Conservation (phyloP, 2,329 filamentous ascomycete species). For the Bipolaris sorokiniana region DNA sequence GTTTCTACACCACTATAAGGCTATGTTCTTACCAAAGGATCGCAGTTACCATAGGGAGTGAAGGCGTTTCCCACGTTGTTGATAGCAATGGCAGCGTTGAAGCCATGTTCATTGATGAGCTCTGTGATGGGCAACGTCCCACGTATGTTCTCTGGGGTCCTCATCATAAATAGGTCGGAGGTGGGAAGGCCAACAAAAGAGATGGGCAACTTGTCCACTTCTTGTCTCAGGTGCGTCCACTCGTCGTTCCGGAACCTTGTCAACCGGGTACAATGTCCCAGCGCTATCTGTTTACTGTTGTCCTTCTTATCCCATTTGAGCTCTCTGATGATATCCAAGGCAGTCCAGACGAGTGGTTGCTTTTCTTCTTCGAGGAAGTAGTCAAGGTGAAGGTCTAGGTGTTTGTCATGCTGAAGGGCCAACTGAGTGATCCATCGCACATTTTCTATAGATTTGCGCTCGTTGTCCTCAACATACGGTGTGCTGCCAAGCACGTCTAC, state of each 20-base stretch:
- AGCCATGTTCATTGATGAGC: slow-evolving; percentile 63
- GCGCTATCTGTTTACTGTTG: slow-evolving; percentile 44
- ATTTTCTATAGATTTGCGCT: slow-evolving; percentile 60
- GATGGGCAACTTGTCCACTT: slow-evolving; percentile 63
- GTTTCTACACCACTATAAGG: not conserved
- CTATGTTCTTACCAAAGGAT: slow-evolving; percentile 60
- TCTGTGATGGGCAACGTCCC: slow-evolving; percentile 68
- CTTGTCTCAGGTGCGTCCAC: slow-evolving; percentile 57
- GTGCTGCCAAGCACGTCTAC: slow-evolving; percentile 71
- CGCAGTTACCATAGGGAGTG: slow-evolving; percentile 71
- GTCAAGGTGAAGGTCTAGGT: slow-evolving; percentile 75
- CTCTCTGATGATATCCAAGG: slow-evolving; percentile 59
- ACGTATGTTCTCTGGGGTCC: slow-evolving; percentile 55
- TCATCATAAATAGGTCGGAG: slow-evolving; percentile 76
- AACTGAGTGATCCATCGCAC: slow-evolving; percentile 67
- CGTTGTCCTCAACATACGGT: slow-evolving; percentile 69
- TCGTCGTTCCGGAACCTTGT: slow-evolving; percentile 61
- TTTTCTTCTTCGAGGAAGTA: slow-evolving; percentile 65
- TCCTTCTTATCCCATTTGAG: slow-evolving; percentile 56
- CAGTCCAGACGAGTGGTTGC: slow-evolving; percentile 61
- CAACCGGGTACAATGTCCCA: slow-evolving; percentile 73
- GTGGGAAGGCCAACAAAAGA: slow-evolving; percentile 73
- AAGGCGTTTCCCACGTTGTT: slow-evolving; percentile 80
- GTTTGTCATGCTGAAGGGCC: slow-evolving; percentile 58
- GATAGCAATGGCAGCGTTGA: slow-evolving; percentile 67